Base-by-base conservation (phyloP, 1,284 basidiomycete species). In the Tremellales sp. region DNA sequence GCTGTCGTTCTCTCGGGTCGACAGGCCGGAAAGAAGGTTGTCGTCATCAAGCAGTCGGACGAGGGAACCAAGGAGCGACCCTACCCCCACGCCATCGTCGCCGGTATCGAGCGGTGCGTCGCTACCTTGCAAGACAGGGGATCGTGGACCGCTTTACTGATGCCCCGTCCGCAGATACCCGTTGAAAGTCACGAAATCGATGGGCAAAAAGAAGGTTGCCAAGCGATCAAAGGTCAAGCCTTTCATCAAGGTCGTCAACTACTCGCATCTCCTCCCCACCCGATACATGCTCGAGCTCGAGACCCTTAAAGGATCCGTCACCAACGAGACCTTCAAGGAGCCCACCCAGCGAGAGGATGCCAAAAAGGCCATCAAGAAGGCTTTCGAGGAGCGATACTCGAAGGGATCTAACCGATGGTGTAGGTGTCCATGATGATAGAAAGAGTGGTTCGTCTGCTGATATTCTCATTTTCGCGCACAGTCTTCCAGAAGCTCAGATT, bases 201-300 rank as follows among this genome's bases (percentile, higher is more conserved):
- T 97, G 92, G 89, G 92, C 63, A 83, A 87, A 73, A 97, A 94
- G 82, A 90, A 87, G 76, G 75, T 95, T 57, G 81, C 85, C 63
- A 81, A 80, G 76, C 81, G 92, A 78, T 89, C 82, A 77, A 92
- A 91, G 77, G 85, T 97, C 74, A 97, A 97, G 82, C 92, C 92
- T 63, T 97, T 97, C 77, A 91, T 97, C 81, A 95, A 95, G 83
- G 91, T 93, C 55, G 76, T 95, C 75, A 97, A 97, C 83, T 95
- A 95, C 80, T 87, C 89, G 53, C 92, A 97, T 77, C 80, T 97
- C 55, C 93, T 95, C 84, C 92, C 92, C 46, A 97, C 92, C 60
- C 91, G 93, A 74, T 97, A 97, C 77, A 85, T 87, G 54, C 81
- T 97, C 66, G 92, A 97, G 74, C 79, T 97, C 66, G 92, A 97